These are phyloP conservation scores for Chlorencoelia australis DNA, from an alignment of 2,329 filamentous ascomycete genomes.

Conservation along the genomic window DNA sequence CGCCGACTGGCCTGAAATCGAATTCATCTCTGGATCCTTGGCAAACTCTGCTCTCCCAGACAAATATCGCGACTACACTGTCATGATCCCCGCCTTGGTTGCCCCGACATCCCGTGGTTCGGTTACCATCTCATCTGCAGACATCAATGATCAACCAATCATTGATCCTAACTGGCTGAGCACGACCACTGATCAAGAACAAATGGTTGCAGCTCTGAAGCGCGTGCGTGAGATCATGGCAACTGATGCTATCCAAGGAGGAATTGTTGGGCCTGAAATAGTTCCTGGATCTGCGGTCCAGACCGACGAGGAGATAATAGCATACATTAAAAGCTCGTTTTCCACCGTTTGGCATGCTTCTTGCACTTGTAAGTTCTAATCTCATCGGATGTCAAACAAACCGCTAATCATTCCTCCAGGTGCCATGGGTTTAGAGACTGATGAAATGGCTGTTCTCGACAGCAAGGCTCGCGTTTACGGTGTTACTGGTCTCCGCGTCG, in stretches of 20 bases:
- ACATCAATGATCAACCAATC: not conserved
- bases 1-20: slow-evolving; percentile 13
- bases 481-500: not conserved
- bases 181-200: not conserved
- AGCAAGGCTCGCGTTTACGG: not conserved
- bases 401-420: not conserved
- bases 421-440: not conserved
- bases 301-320: not conserved
- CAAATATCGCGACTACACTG: not conserved
- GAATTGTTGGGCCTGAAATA: not conserved
- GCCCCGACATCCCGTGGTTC: not conserved
- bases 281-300: not conserved
- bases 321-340: slow-evolving; percentile 9
- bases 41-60: slow-evolving; percentile 17
- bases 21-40: slow-evolving; percentile 31
- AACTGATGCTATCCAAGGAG: not conserved
- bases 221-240: not conserved
- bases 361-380: slow-evolving; percentile 27
- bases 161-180: not conserved
- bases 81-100: not conserved
- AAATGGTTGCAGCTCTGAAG: not conserved
- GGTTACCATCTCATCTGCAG: not conserved
- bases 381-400: not conserved
- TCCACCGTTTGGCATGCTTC: slow-evolving; percentile 2
- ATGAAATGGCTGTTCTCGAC: not conserved